Conservation (phyloP, 345 rosid genomes). For the Bretschneidera sinensis region DNA sequence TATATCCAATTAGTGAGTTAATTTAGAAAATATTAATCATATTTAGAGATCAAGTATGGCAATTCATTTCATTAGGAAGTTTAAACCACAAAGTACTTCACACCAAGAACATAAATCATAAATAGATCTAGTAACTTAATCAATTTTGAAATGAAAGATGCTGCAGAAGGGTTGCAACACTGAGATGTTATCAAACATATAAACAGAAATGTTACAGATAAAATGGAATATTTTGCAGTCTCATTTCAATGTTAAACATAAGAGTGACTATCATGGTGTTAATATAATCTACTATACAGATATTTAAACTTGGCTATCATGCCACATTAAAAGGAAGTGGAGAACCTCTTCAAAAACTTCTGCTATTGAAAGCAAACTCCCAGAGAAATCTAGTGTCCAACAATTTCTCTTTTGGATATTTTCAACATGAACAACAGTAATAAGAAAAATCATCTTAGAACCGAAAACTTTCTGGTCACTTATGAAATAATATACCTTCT, state of each 20-base stretch:
- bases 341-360: too few species aligned
- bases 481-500: too few species aligned
- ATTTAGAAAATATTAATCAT: constrained; percentile 1
- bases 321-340: background rate
- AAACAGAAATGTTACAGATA: background rate
- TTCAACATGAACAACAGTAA: too few species aligned
- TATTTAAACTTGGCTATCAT: constrained; percentile 8
- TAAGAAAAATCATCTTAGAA: too few species aligned
- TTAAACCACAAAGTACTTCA: background rate
- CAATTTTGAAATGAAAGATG: background rate
- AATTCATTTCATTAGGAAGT: background rate
- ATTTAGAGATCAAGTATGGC: background rate
- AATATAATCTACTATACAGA: background rate
- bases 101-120: background rate
- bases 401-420: too few species aligned
- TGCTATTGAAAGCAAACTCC: too few species aligned
- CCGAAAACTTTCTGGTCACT: too few species aligned
- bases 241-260: background rate
- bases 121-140: background rate
- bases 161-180: background rate
- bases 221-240: background rate
- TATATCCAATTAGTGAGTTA: constrained; percentile 25
- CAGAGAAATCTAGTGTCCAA: too few species aligned
- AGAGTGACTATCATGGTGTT: too few species aligned
- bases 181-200: too few species aligned